Percentiles rank a stretch among this genome's conserved stretches.
These are phyloP conservation scores for Phytophthora constricta DNA, from an alignment of 352 stramenopile species.

Conservation along the genomic window DNA sequence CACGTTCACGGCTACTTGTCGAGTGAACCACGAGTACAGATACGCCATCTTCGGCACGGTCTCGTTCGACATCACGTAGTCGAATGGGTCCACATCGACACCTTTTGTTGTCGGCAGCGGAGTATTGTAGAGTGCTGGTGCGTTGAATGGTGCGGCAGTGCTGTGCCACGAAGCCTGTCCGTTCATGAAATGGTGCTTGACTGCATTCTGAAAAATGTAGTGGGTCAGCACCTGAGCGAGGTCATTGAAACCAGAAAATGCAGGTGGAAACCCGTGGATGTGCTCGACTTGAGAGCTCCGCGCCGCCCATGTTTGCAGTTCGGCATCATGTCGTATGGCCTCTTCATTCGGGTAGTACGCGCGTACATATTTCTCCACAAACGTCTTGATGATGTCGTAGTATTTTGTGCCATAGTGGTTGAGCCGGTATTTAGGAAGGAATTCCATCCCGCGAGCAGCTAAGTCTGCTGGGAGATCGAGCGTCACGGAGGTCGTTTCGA, in stretches of 20 bases:
- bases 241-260: slow-evolving; percentile 17
- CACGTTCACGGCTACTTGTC: slow-evolving; percentile 28
- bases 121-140: slow-evolving; percentile 35
- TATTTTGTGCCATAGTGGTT: slow-evolving; percentile 33
- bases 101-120: slow-evolving; percentile 31
- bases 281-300: slow-evolving; percentile 30
- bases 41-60: slow-evolving; percentile 27
- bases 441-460: slow-evolving; percentile 22
- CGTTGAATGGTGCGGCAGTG: slow-evolving; percentile 33
- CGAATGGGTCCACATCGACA: slow-evolving; percentile 29
- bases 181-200: slow-evolving; percentile 63
- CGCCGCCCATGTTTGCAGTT: slow-evolving; percentile 54
- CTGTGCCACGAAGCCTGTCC: slow-evolving; percentile 47
- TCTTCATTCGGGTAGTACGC: slow-evolving; percentile 42
- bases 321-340: slow-evolving; percentile 31
- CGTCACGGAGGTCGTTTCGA: slow-evolving; percentile 27
- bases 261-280: slow-evolving; percentile 40
- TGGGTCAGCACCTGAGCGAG: slow-evolving; percentile 42
- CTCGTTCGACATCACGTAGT: slow-evolving; percentile 51
- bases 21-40: slow-evolving; percentile 34
- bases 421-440: slow-evolving; percentile 32
- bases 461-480: slow-evolving; percentile 35
- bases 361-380: slow-evolving; percentile 44
- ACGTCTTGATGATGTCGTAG: slow-evolving; percentile 42
- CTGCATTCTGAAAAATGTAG: slow-evolving; percentile 44